These are phyloP conservation scores for Phytophthora melonis DNA, from an alignment of 352 stramenopile species.

Conservation along the genomic window DNA sequence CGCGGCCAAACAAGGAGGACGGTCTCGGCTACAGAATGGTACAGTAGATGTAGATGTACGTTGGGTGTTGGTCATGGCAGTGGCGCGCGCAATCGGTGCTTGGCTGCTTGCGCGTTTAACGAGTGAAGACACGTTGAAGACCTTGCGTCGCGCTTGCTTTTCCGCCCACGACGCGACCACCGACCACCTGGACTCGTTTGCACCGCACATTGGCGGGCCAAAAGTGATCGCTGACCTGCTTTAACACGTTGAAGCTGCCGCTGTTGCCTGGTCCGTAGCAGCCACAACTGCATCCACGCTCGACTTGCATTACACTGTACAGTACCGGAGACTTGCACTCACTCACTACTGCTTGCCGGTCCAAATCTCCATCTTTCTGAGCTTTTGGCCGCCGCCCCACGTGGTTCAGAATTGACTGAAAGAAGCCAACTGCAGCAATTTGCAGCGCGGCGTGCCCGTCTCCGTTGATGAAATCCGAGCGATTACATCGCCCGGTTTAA, in stretches of 20 bases:
- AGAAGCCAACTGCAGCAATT: slow-evolving; percentile 5
- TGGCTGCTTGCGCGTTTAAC: slow-evolving; percentile 8
- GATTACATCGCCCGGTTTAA: slow-evolving; percentile 30
- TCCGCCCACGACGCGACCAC: background rate
- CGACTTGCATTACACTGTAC: background rate
- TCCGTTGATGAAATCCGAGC: slow-evolving; percentile 14
- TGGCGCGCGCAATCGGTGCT: slow-evolving; percentile 3
- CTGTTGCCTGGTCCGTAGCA: slow-evolving; percentile 15
- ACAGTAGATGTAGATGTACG: no score
- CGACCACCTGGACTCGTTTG: slow-evolving; percentile 2
- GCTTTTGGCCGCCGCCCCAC: slow-evolving; percentile 3
- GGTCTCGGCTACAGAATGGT: background rate
- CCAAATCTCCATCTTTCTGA: slow-evolving; percentile 6
- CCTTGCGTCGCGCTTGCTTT: slow-evolving; percentile 19
- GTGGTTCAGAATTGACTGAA: slow-evolving; percentile 1
- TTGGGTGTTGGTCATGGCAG: background rate
- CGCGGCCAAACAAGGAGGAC: background rate
- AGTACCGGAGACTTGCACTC: background rate
- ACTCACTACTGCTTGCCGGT: background rate
- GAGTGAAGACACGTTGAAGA: background rate
- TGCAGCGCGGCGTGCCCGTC: slow-evolving; percentile 16
- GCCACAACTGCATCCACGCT: background rate
- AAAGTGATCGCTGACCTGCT: background rate
- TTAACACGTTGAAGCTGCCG: slow-evolving; percentile 34
- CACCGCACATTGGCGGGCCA: background rate